Percentiles rank a stretch among this genome's conserved stretches.
Conservation (phyloP, 441 rosid species). For the Syzygium malaccense region DNA sequence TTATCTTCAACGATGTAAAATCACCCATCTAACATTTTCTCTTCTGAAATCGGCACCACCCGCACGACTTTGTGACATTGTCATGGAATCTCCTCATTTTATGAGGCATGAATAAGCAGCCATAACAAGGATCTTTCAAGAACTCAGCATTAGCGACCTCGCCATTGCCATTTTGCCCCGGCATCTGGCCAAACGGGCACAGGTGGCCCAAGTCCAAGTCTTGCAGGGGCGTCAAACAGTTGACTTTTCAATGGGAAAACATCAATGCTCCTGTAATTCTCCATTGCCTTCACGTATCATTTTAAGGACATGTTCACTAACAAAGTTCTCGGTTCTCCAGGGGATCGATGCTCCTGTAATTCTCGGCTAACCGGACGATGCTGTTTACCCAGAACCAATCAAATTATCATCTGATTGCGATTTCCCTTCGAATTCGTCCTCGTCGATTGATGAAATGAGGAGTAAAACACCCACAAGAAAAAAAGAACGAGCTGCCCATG, state of each 20-base stretch:
- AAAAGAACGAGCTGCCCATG: background rate
- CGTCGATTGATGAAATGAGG: background rate
- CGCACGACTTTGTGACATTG: background rate
- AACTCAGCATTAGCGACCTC: background rate
- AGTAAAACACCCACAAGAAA: background rate
- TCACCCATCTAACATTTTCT: background rate
- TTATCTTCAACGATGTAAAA: background rate
- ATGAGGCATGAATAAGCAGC: background rate
- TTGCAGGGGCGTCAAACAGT: background rate
- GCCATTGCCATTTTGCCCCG: background rate
- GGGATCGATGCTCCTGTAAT: background rate
- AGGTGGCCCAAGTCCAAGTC: background rate
- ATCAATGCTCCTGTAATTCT: background rate
- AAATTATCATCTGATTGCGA: background rate
- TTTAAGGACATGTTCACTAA: background rate
- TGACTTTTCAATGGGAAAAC: background rate
- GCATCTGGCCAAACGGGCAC: background rate
- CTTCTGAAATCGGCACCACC: background rate
- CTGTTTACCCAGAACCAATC: background rate
- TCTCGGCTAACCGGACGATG: background rate
- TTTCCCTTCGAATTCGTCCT: background rate
- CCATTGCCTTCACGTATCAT: background rate
- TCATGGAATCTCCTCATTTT: background rate
- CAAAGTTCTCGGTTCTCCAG: background rate
- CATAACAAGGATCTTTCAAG: background rate